Conservation (phyloP, 169 alveolate genomes). For the Babesia ovis region DNA sequence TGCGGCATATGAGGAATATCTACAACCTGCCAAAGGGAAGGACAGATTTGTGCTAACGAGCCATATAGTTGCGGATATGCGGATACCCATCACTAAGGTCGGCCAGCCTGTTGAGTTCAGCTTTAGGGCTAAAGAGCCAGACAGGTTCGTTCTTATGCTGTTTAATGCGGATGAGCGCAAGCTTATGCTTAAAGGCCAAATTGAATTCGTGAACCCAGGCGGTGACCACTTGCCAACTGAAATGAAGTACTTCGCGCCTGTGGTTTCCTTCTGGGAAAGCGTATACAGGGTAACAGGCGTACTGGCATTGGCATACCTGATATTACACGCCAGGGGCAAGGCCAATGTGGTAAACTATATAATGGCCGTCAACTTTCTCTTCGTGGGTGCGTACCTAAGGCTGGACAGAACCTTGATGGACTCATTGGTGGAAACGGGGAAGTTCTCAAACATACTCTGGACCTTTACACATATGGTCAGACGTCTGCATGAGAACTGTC, state of each 20-base stretch:
- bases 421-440: slow-evolving; percentile 16
- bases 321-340: background rate
- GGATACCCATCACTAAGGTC: slow-evolving; percentile 46
- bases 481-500: slow-evolving; percentile 56
- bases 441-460: slow-evolving; percentile 37
- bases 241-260: slow-evolving; percentile 36
- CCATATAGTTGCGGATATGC: slow-evolving; percentile 33
- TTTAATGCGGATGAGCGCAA: slow-evolving; percentile 60
- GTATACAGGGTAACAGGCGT: slow-evolving; percentile 10
- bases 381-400: slow-evolving; percentile 32
- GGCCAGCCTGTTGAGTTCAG: slow-evolving; percentile 16
- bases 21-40: slow-evolving; percentile 47
- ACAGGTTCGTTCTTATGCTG: slow-evolving; percentile 40
- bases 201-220: slow-evolving; percentile 39
- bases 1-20: background rate
- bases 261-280: slow-evolving; percentile 37
- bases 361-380: slow-evolving; percentile 43
- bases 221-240: slow-evolving; percentile 45
- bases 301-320: slow-evolving; percentile 9
- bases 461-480: slow-evolving; percentile 40
- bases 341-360: slow-evolving; percentile 37
- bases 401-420: slow-evolving; percentile 32
- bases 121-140: slow-evolving; percentile 31
- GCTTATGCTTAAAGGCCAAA: slow-evolving; percentile 38
- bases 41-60: slow-evolving; percentile 25